Evolutionary conservation across 139 green algal species (phyloP).

Genomic region (Diplosphaera chodatii): DNA sequence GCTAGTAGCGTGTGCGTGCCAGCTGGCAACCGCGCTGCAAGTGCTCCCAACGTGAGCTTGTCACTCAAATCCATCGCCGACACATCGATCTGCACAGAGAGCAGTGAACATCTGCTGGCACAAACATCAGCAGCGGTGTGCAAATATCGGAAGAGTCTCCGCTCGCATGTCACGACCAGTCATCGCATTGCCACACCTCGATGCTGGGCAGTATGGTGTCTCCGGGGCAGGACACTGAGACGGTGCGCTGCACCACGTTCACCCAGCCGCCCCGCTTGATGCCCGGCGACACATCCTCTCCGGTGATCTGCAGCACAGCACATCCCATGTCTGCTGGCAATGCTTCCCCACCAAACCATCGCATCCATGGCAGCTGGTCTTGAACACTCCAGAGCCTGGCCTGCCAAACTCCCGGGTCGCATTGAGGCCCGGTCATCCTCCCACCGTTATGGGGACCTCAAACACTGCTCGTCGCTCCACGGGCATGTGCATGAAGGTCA

Average conservation of each 20-base stretch:
- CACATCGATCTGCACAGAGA: not conserved
- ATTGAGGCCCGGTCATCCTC: not conserved
- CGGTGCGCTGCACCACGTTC: conserved; percentile 28
- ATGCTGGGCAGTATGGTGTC: conserved; percentile 19
- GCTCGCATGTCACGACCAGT: too few relatives aligned
- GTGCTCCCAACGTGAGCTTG: conserved; percentile 17
- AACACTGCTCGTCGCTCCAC: conserved; percentile 27
- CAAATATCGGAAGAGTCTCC: too few relatives aligned
- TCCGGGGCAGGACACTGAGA: conserved; percentile 15
- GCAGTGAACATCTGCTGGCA: not conserved
- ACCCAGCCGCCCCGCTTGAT: conserved; percentile 39
- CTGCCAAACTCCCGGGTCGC: not conserved
- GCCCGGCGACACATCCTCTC: conserved; percentile 36
- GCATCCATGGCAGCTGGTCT: too few relatives aligned
- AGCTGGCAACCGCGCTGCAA: conserved; percentile 10
- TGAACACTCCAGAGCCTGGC: too few relatives aligned
- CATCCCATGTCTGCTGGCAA: too few relatives aligned
- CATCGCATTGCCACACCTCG: too few relatives aligned
- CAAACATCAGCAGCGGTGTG: conserved; percentile 15
- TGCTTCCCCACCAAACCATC: too few relatives aligned
- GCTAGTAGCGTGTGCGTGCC: conserved; percentile 4
- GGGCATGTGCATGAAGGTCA: conserved; percentile 43
- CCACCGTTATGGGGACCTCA: conserved; percentile 32
- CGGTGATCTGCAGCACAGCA: conserved; percentile 17
- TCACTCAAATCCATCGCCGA: conserved; percentile 23